Conservation (phyloP, 2,329 filamentous ascomycete species). For the Sclerotinia subarctica region DNA sequence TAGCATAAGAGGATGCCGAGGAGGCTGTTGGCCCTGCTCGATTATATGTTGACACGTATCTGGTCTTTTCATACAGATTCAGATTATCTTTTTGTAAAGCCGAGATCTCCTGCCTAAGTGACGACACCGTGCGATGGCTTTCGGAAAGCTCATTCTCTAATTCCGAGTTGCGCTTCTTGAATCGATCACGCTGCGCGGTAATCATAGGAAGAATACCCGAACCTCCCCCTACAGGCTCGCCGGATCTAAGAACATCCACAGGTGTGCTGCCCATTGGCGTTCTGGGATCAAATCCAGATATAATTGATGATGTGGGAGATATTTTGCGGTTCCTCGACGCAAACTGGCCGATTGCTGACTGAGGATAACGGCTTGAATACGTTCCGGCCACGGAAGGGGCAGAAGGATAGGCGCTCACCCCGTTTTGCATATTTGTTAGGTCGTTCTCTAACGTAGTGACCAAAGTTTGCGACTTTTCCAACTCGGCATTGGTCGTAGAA, state of each 20-base stretch:
- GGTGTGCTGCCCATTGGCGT: slow-evolving; percentile 46
- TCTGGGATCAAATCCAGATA: slow-evolving; percentile 86
- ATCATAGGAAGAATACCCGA: slow-evolving; percentile 96
- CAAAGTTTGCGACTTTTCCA: slow-evolving; percentile 79
- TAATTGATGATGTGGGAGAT: slow-evolving; percentile 96
- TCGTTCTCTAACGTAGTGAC: slow-evolving; percentile 91
- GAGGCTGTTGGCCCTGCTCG: slow-evolving; percentile 60
- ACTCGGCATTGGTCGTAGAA: slow-evolving; percentile 75
- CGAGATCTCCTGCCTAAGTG: slow-evolving; percentile 84
- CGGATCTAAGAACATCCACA: slow-evolving; percentile 55
- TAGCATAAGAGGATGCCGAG: slow-evolving; percentile 62
- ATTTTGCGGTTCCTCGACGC: slow-evolving; percentile 60
- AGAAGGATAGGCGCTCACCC: slow-evolving; percentile 80
- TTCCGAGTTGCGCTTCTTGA: slow-evolving; percentile 92
- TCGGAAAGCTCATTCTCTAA: slow-evolving; percentile 89
- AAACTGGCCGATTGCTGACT: slow-evolving; percentile 50
- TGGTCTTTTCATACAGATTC: slow-evolving; percentile 93
- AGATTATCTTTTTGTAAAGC: slow-evolving; percentile 95
- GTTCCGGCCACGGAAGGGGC: slow-evolving; percentile 92
- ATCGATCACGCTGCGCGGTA: slow-evolving; percentile 93
- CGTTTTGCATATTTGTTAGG: slow-evolving; percentile 80
- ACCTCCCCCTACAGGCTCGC: slow-evolving; percentile 68
- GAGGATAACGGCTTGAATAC: slow-evolving; percentile 75
- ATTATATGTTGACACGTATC: slow-evolving; percentile 93
- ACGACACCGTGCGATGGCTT: slow-evolving; percentile 74